These are phyloP conservation scores for Pseudohyphozyma bogoriensis DNA, from an alignment of 768 basidiomycete genomes.

Conservation along the genomic window DNA sequence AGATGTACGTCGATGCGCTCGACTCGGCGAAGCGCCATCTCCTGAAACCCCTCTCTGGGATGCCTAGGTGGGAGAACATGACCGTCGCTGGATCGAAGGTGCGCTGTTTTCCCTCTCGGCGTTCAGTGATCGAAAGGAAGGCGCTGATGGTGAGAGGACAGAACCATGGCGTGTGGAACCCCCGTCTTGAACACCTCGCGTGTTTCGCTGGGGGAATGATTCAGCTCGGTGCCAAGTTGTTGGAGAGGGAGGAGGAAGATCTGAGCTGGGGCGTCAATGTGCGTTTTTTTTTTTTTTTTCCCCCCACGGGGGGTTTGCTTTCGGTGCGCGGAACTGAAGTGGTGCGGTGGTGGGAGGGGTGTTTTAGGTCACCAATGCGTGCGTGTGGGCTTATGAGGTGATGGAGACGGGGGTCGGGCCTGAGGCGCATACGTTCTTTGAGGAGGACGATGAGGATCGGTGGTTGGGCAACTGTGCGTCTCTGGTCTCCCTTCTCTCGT, in stretches of 20 bases:
- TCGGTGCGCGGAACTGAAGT: background rate
- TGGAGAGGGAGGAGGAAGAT: slow-evolving; percentile 38
- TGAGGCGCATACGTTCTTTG: slow-evolving; percentile 27
- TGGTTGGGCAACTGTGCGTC: no score
- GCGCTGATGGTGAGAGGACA: background rate
- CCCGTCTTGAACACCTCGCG: slow-evolving; percentile 21
- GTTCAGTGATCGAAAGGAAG: slow-evolving; percentile 32
- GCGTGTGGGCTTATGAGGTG: slow-evolving; percentile 38
- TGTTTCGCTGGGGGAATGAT: slow-evolving; percentile 44
- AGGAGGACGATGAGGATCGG: no score
- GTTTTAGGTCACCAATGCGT: slow-evolving; percentile 37
- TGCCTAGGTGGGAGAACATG: slow-evolving; percentile 3
- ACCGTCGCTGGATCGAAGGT: slow-evolving; percentile 6
- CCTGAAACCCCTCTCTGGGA: slow-evolving; percentile 35
- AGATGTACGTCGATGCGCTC: slow-evolving; percentile 38
- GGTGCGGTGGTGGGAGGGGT: background rate
- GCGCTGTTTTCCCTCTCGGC: slow-evolving; percentile 23
- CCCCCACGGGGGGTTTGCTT: no score
- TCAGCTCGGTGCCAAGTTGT: slow-evolving; percentile 39
- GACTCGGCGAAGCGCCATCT: slow-evolving; percentile 36
- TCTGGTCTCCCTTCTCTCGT: no score
- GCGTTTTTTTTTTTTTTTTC: no score
- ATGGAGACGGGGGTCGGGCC: slow-evolving; percentile 29
- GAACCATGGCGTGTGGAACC: background rate
- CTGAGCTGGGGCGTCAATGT: slow-evolving; percentile 29